A percentile compares a stretch with the other conserved stretches of the same genome.
These are phyloP conservation scores for Capsicum chinense DNA, from an alignment of 257 asterid genomes.

Conservation along the genomic window DNA sequence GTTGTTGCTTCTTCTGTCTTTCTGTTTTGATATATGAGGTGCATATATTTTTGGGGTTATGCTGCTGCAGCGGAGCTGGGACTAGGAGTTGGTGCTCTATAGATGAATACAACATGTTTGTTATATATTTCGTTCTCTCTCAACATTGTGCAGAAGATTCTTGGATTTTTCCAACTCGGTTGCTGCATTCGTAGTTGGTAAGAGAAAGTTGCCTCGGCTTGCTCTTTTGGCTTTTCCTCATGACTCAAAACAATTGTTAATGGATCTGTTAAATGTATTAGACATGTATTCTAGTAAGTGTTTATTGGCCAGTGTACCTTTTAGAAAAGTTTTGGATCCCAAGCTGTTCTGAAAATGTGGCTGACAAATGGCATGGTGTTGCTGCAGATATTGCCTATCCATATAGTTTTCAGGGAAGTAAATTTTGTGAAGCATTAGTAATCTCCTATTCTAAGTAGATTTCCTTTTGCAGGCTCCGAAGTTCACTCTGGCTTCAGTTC, in stretches of 20 bases:
- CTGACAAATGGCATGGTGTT: conserved; percentile 41
- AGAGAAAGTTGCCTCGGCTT: conserved; percentile 67
- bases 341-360: conserved; percentile 42
- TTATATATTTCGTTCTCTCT: conserved; percentile 60
- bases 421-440: conserved; percentile 7
- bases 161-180: conserved; percentile 74
- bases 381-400: conserved; percentile 43
- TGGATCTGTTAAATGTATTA: not conserved
- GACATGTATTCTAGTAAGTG: conserved; percentile 17
- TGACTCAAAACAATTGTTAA: conserved; percentile 31
- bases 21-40: conserved; percentile 41
- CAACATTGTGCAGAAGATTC: conserved; percentile 85
- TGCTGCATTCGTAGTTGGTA: conserved; percentile 92
- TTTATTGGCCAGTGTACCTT: conserved; percentile 27
- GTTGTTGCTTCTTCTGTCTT: conserved; percentile 40
- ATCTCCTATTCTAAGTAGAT: conserved; percentile 19
- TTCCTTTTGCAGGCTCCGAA: conserved; percentile 74
- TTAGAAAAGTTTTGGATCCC: conserved; percentile 28
- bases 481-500: conserved; percentile 98
- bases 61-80: conserved; percentile 59
- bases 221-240: conserved; percentile 48
- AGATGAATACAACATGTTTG: conserved; percentile 61
- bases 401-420: conserved; percentile 26
- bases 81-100: conserved; percentile 54
- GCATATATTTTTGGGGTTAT: conserved; percentile 46